Percentiles rank a stretch among this genome's conserved stretches.
Evolutionary conservation across 768 basidiomycete species (phyloP).

Genomic region (Galerina sulciceps): DNA sequence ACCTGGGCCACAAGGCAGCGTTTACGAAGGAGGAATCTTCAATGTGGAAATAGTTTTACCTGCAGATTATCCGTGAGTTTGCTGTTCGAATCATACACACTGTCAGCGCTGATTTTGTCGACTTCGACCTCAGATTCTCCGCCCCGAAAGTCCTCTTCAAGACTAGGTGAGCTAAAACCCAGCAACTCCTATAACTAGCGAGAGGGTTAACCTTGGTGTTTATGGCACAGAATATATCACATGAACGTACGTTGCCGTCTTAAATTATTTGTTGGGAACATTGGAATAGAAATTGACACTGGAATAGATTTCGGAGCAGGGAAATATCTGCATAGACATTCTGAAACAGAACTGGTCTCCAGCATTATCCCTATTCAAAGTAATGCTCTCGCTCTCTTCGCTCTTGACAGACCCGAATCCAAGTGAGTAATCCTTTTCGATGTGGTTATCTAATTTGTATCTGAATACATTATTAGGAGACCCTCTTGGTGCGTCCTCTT

Average conservation of each 20-base stretch:
- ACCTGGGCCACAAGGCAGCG: slow-evolving; percentile 82
- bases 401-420: slow-evolving; percentile 95
- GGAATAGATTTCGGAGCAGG: slow-evolving; percentile 68
- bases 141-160: slow-evolving; percentile 78
- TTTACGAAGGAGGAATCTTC: slow-evolving; percentile 82
- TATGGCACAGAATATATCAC: slow-evolving; percentile 71
- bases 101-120: neutral
- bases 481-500: slow-evolving; percentile 57
- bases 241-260: slow-evolving; percentile 62
- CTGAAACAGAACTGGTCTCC: slow-evolving; percentile 96
- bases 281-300: slow-evolving; percentile 4
- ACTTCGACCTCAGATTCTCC: slow-evolving; percentile 59
- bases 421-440: slow-evolving; percentile 50
- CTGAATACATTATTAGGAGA: slow-evolving; percentile 50
- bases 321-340: slow-evolving; percentile 86
- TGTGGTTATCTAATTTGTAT: neutral
- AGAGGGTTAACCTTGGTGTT: neutral
- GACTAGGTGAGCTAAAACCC: slow-evolving; percentile 55
- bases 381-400: slow-evolving; percentile 91
- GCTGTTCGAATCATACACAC: slow-evolving; percentile 4
- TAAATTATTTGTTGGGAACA: neutral
- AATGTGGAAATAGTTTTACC: slow-evolving; percentile 67
- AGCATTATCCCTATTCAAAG: slow-evolving; percentile 91
- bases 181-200: neutral
- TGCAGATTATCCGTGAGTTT: slow-evolving; percentile 79